These are phyloP conservation scores for Grifola frondosa DNA, from an alignment of 1,284 basidiomycete genomes.

Conservation along the genomic window DNA sequence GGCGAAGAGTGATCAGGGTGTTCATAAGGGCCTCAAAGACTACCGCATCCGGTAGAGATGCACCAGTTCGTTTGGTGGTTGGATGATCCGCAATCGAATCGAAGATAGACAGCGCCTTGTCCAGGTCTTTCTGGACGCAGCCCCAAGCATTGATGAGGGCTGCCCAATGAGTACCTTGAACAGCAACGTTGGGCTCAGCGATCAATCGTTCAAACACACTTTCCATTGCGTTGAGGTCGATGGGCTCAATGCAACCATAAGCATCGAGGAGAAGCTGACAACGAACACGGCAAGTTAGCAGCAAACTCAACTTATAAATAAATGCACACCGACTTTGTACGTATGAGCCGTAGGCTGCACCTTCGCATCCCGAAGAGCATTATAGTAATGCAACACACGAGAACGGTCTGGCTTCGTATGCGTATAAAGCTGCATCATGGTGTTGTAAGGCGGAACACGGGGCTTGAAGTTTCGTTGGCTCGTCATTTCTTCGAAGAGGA, in stretches of 20 bases:
- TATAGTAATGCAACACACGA: slow-evolving; percentile 76
- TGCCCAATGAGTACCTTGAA: slow-evolving; percentile 90
- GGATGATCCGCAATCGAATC: slow-evolving; percentile 67
- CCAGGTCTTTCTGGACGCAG: slow-evolving; percentile 75
- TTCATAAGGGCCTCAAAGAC: slow-evolving; percentile 92
- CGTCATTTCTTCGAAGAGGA: slow-evolving; percentile 86
- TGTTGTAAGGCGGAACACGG: slow-evolving; percentile 93
- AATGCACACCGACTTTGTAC: slow-evolving; percentile 69
- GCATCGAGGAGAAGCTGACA: slow-evolving; percentile 84
- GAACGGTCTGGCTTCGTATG: slow-evolving; percentile 86
- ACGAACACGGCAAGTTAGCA: slow-evolving; percentile 21
- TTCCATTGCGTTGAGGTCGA: slow-evolving; percentile 79
- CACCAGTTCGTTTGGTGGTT: slow-evolving; percentile 34
- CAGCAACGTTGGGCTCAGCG: slow-evolving; percentile 48
- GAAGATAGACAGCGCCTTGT: slow-evolving; percentile 78
- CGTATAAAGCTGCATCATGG: slow-evolving; percentile 98
- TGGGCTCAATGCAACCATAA: slow-evolving; percentile 85
- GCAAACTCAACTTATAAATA: not conserved
- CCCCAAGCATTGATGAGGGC: slow-evolving; percentile 92
- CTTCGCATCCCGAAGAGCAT: slow-evolving; percentile 61
- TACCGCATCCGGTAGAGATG: slow-evolving; percentile 73
- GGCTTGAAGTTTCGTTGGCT: slow-evolving; percentile 76
- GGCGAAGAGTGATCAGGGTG: slow-evolving; percentile 79
- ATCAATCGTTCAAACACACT: slow-evolving; percentile 65
- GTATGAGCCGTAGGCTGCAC: slow-evolving; percentile 86